These are phyloP conservation scores for Mayamaea pseudoterrestris DNA, from an alignment of 108 stramenopile genomes.

Conservation along the genomic window DNA sequence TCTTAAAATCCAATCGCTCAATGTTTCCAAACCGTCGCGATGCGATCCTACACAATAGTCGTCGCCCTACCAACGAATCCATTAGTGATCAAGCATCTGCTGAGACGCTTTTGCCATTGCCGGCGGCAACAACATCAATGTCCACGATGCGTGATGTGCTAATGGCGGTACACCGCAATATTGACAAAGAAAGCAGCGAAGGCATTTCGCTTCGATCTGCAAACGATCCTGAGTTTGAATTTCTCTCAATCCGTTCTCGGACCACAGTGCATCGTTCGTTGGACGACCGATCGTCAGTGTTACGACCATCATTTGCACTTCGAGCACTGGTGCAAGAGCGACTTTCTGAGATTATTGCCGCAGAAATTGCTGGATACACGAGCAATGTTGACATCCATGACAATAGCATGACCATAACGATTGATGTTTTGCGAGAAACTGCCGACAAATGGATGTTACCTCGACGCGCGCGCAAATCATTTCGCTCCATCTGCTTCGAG, in stretches of 20 bases:
- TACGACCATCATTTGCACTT: constrained; percentile 65
- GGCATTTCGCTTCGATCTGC: no score
- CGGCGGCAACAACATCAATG: constrained; percentile 3
- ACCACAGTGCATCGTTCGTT: background rate
- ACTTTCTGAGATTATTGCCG: constrained; percentile 73
- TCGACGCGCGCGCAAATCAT: constrained; percentile 64
- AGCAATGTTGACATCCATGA: constrained; percentile 56
- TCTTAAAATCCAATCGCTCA: no score
- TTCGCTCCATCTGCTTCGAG: constrained; percentile 68
- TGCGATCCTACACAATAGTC: no score
- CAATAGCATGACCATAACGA: constrained; percentile 46
- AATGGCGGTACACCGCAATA: constrained; percentile 2
- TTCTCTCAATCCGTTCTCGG: constrained; percentile 1
- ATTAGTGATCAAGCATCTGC: no score
- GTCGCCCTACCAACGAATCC: no score
- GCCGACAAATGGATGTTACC: constrained; percentile 79
- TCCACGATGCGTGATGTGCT: constrained; percentile 10
- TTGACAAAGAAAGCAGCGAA: no score
- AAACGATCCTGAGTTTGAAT: constrained; percentile 3
- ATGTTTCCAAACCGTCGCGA: background rate
- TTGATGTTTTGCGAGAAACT: constrained; percentile 38
- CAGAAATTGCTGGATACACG: constrained; percentile 72
- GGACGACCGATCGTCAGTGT: background rate
- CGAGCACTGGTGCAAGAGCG: constrained; percentile 72
- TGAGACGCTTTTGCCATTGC: no score